phyloP scores from a whole-genome alignment of 768 basidiomycete genomes.

The Mycena haematopus region DNA sequence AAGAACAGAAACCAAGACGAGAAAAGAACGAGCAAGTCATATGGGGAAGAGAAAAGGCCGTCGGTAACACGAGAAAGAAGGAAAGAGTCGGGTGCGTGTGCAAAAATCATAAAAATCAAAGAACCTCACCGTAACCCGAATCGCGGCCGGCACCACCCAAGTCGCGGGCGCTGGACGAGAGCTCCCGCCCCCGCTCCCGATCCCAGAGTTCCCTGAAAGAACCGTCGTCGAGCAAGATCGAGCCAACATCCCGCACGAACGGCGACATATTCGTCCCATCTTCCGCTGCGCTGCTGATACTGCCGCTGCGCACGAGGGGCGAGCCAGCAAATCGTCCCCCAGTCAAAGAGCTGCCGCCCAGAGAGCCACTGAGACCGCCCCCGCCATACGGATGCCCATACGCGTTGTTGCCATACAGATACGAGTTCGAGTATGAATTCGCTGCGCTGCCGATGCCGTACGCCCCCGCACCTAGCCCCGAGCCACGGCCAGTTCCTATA shows the following conservation, averaged over 20 bases:
- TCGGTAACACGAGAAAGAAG: too few relatives aligned
- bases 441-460: constrained; percentile 9
- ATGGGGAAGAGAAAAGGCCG: neutral
- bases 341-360: neutral
- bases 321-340: neutral
- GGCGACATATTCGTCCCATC: constrained; percentile 77
- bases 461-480: neutral
- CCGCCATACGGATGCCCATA: constrained; percentile 9
- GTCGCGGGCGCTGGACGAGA: constrained; percentile 37
- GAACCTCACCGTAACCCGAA: neutral
- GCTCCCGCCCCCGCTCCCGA: constrained; percentile 37
- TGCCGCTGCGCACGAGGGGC: constrained; percentile 1
- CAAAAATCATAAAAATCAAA: too few relatives aligned
- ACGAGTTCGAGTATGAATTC: constrained; percentile 15
- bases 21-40: too few relatives aligned
- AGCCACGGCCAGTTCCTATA: constrained; percentile 7
- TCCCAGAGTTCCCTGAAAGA: constrained; percentile 75
- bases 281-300: constrained; percentile 41
- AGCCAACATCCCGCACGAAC: constrained; percentile 83
- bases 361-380: neutral
- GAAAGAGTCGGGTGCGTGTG: too few relatives aligned
- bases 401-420: constrained; percentile 23
- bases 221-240: constrained; percentile 76
- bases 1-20: too few relatives aligned
- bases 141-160: too few relatives aligned